Percentiles rank a stretch among this genome's conserved stretches.
These are phyloP conservation scores for Plasmodium gallinaceum DNA, from an alignment of 169 alveolate genomes.

Conservation along the genomic window DNA sequence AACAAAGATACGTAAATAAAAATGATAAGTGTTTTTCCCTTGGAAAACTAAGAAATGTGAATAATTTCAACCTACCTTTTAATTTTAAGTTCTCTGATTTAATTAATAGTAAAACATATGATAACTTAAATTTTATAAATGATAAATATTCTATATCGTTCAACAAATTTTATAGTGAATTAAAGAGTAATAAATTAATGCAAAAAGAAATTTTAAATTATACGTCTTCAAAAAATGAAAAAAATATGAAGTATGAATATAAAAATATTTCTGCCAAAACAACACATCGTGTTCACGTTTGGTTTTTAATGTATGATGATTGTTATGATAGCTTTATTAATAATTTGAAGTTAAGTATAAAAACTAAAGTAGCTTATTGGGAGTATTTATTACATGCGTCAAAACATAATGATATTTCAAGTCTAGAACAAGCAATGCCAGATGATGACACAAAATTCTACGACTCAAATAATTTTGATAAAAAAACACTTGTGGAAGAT, in stretches of 20 bases:
- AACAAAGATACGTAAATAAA: slow-evolving; percentile 53
- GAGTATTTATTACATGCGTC: slow-evolving; percentile 55
- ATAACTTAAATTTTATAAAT: slow-evolving; percentile 34
- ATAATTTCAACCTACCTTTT: slow-evolving; percentile 46
- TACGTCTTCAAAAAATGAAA: slow-evolving; percentile 25
- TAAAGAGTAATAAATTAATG: slow-evolving; percentile 42
- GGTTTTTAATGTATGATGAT: slow-evolving; percentile 73
- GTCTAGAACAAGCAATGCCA: background rate
- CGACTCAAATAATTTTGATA: slow-evolving; percentile 42
- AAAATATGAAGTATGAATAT: slow-evolving; percentile 33
- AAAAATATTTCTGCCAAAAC: slow-evolving; percentile 58
- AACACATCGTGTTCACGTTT: slow-evolving; percentile 72
- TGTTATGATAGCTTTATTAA: slow-evolving; percentile 54
- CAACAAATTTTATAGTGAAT: slow-evolving; percentile 23
- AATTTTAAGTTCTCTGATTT: slow-evolving; percentile 62
- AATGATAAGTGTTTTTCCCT: slow-evolving; percentile 56
- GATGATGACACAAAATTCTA: background rate
- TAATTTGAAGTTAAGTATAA: slow-evolving; percentile 67
- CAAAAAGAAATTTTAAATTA: slow-evolving; percentile 42
- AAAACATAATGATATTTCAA: slow-evolving; percentile 26
- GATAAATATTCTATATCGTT: slow-evolving; percentile 51
- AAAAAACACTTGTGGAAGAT: slow-evolving; percentile 62
- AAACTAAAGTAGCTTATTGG: slow-evolving; percentile 70
- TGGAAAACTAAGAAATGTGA: slow-evolving; percentile 52
- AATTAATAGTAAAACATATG: slow-evolving; percentile 62